Evolutionary conservation across 1,139 yeast species (phyloP).

Genomic region (Protomyces pachydermus): DNA sequence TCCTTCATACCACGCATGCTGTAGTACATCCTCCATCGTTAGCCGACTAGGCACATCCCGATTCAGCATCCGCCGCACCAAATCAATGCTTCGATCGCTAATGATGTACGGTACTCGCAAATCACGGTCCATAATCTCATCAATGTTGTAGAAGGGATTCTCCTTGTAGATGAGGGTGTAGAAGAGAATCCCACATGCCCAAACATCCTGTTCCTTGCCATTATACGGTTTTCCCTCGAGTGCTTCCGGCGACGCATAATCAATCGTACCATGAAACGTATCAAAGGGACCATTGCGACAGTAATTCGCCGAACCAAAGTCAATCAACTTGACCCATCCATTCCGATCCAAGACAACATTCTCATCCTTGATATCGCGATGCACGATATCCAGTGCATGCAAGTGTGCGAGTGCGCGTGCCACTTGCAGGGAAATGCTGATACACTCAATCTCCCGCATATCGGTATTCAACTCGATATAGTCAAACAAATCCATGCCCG

Average conservation of each 20-base stretch:
- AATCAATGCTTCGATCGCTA: slow-evolving; percentile 50
- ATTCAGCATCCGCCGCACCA: slow-evolving; percentile 61
- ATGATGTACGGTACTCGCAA: slow-evolving; percentile 61
- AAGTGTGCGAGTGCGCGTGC: slow-evolving; percentile 72
- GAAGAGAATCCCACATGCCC: slow-evolving; percentile 90
- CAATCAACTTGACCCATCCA: slow-evolving; percentile 62
- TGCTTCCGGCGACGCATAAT: slow-evolving; percentile 96
- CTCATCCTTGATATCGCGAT: slow-evolving; percentile 92
- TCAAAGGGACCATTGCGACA: slow-evolving; percentile 89
- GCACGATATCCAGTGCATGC: slow-evolving; percentile 82
- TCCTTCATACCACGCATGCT: slow-evolving; percentile 55
- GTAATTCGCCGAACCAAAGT: slow-evolving; percentile 93
- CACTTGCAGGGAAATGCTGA: slow-evolving; percentile 71
- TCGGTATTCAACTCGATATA: slow-evolving; percentile 76
- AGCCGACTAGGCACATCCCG: slow-evolving; percentile 65
- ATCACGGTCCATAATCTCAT: slow-evolving; percentile 89
- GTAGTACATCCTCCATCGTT: slow-evolving; percentile 60
- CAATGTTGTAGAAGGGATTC: slow-evolving; percentile 76
- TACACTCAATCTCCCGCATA: slow-evolving; percentile 72
- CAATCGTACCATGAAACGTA: slow-evolving; percentile 94
- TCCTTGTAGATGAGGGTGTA: slow-evolving; percentile 91
- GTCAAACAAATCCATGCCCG: slow-evolving; percentile 89
- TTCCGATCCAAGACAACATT: slow-evolving; percentile 73
- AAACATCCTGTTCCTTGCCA: slow-evolving; percentile 90
- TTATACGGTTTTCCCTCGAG: slow-evolving; percentile 79